Percentiles rank a stretch among this genome's conserved stretches.
phyloP scores from a whole-genome alignment of 2,329 filamentous ascomycete species.

The Penicillium sclerotiorum region DNA sequence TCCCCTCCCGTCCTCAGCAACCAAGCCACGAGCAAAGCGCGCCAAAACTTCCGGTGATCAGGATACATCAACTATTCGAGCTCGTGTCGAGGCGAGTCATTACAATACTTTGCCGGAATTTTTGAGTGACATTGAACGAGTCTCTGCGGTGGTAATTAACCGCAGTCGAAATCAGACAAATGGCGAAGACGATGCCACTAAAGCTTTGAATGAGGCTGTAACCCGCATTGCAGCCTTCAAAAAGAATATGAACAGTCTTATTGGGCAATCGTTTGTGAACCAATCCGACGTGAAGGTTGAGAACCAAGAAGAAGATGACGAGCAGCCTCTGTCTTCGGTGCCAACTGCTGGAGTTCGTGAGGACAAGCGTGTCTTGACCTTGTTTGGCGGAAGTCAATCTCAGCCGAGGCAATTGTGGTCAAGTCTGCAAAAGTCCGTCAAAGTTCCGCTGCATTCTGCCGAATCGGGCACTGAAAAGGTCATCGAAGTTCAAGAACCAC shows the following conservation, averaged over 20 bases:
- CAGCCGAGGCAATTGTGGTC: constrained; percentile 81
- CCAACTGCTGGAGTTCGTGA: constrained; percentile 47
- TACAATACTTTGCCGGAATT: constrained; percentile 48
- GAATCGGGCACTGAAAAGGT: constrained; percentile 38
- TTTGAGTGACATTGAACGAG: constrained; percentile 45
- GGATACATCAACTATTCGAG: constrained; percentile 41
- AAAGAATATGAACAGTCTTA: constrained; percentile 63
- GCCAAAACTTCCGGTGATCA: constrained; percentile 43
- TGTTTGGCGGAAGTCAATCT: constrained; percentile 76
- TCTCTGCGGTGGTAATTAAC: constrained; percentile 41
- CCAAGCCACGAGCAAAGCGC: constrained; percentile 48
- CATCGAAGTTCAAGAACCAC: constrained; percentile 49
- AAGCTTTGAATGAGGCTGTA: constrained; percentile 39
- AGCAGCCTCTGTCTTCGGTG: constrained; percentile 39
- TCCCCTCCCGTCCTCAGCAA: constrained; percentile 38
- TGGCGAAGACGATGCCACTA: constrained; percentile 27
- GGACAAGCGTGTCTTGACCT: constrained; percentile 68
- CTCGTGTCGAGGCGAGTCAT: constrained; percentile 38
- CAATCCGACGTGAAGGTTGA: constrained; percentile 39
- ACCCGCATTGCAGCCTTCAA: constrained; percentile 60
- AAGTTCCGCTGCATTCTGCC: constrained; percentile 37
- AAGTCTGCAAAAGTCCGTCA: constrained; percentile 66
- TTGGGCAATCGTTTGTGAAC: constrained; percentile 62
- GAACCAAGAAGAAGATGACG: constrained; percentile 37
- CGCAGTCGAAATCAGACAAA: constrained; percentile 36